Percentiles rank a stretch among this genome's conserved stretches.
These are phyloP conservation scores for Tolypocladium guangdongense DNA, from an alignment of 2,329 filamentous ascomycete species.

Conservation along the genomic window DNA sequence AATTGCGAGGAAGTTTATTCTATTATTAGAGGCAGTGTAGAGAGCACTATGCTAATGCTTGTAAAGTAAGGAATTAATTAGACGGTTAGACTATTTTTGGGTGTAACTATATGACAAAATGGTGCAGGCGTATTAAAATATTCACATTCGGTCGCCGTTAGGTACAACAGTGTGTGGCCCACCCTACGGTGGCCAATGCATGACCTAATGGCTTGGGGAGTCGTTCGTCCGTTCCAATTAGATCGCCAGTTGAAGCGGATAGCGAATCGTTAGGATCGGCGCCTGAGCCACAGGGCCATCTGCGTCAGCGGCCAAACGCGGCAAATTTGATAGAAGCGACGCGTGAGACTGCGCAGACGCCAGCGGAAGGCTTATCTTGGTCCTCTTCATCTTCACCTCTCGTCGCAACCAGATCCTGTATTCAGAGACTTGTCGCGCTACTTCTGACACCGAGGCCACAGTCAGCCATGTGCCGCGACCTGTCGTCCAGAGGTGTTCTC, in stretches of 20 bases:
- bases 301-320: background rate
- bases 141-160: too few relatives aligned
- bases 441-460: background rate
- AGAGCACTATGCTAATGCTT: too few relatives aligned
- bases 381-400: background rate
- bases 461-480: background rate
- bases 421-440: background rate
- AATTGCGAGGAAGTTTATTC: too few relatives aligned
- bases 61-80: too few relatives aligned
- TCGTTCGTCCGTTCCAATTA: background rate
- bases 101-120: too few relatives aligned
- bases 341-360: background rate
- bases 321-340: background rate
- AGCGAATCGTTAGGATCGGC: background rate
- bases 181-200: too few relatives aligned
- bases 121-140: too few relatives aligned
- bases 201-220: background rate
- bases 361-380: background rate
- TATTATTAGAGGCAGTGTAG: too few relatives aligned
- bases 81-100: too few relatives aligned
- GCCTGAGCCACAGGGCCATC: background rate
- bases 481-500: background rate
- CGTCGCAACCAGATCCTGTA: too few relatives aligned
- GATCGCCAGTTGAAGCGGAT: background rate
- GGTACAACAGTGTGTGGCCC: too few relatives aligned